Percentiles rank a stretch among this genome's conserved stretches.
phyloP scores from a whole-genome alignment of 2,329 filamentous ascomycete genomes.

The Aspergillus udagawae region DNA sequence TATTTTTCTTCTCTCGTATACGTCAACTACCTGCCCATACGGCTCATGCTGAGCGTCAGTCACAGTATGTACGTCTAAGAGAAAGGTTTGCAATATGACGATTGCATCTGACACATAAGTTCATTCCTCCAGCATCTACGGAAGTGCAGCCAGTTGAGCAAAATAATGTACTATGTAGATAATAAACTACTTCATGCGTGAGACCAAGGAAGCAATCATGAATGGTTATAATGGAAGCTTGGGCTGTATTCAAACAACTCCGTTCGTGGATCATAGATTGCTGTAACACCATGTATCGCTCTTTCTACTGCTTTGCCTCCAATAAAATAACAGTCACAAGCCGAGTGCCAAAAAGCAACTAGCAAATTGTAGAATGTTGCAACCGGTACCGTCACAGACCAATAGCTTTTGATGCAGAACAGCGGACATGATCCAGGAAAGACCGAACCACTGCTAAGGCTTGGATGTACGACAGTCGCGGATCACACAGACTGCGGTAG shows the following conservation, averaged over 20 bases:
- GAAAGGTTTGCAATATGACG: too few species aligned
- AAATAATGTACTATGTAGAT: too few species aligned
- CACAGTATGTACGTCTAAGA: too few species aligned
- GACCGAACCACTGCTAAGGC: slow-evolving; percentile 1
- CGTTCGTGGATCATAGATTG: background rate
- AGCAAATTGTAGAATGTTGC: background rate
- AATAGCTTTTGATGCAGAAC: background rate
- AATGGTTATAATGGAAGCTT: background rate
- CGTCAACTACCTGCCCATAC: too few species aligned
- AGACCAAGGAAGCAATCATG: background rate
- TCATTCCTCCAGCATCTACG: too few species aligned
- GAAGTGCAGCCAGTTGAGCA: too few species aligned
- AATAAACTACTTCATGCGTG: too few species aligned
- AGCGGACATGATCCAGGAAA: slow-evolving; percentile 2
- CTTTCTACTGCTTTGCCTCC: too few species aligned
- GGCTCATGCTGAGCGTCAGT: too few species aligned
- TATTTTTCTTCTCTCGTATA: too few species aligned
- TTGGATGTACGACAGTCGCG: slow-evolving; percentile 51
- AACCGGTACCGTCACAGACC: background rate
- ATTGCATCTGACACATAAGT: too few species aligned
- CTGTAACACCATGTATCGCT: background rate
- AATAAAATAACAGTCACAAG: background rate
- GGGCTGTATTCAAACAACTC: too few species aligned
- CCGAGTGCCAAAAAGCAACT: background rate
- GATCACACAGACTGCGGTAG: slow-evolving; percentile 67